Evolutionary conservation across 257 asterid genomes (phyloP), one percentile per base, ranked within the genome.

Genomic region (Rubia yunnanensis): DNA sequence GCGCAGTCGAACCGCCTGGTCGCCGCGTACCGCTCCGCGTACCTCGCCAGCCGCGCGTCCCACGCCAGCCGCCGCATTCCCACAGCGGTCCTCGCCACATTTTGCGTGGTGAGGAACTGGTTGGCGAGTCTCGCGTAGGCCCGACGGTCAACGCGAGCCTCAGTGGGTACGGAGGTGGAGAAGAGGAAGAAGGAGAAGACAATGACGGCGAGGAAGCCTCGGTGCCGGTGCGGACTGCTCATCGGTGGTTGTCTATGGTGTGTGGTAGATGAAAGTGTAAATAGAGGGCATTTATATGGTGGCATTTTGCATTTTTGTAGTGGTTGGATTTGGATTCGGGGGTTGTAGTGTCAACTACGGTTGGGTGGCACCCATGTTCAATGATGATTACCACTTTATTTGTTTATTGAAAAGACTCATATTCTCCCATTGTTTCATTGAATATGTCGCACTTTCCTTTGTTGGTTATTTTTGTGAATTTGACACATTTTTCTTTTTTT

Each of bases 301-400:
- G 23, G 49, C 52, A 10, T 10, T 32, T 18, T 49, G 20, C 4
- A 15, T 15, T n/a, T 35, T 22, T 24, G 46, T 67, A 60, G 83
- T 72, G 50, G 81, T 60, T 79, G 76, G 76, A 69, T 69, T n/a
- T 38, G 44, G 55, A 53, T 50, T 18, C 57, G 28, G 57, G 23
- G 10, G 11, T 39, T 39, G 11, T 14, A 24, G 30, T 53, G 72
- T 67, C 72, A 70, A 61, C 67, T 57, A 53, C 49, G 49, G 55
- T 60, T 62, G 55, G 85, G 82, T 74, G 80, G 82, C 82, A 77
- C 72, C 78, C 85, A 77, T 72, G 82, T 80, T 74, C 80, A 68
- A 64, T 68, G 74, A 77, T 74, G 80, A 80, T 77, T 80, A 61
- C 78, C 76, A 61, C 77, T 76, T 50, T 65, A 64, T 61, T 70